These are phyloP conservation scores for Rutstroemia sp. DNA, from an alignment of 2,329 filamentous ascomycete genomes.

Conservation along the genomic window DNA sequence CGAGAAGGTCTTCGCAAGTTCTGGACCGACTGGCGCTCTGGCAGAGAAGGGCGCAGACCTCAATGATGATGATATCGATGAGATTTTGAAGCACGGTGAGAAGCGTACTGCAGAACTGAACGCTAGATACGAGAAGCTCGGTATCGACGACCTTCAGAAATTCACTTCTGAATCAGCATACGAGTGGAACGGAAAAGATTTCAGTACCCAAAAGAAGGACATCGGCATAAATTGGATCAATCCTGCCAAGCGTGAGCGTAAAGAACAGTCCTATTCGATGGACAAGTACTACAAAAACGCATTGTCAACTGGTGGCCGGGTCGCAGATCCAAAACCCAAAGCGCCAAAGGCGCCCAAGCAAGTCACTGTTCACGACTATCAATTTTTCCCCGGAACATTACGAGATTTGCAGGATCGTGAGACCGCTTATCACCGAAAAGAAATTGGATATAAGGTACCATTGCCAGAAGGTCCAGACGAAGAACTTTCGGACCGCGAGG, in stretches of 20 bases:
- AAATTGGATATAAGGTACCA: slow-evolving; percentile 91
- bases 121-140: slow-evolving; percentile 91
- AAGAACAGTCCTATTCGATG: slow-evolving; percentile 96
- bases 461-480: slow-evolving; percentile 84
- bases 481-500: slow-evolving; percentile 77
- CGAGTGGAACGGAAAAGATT: slow-evolving; percentile 98
- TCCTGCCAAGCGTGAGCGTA: slow-evolving; percentile 94
- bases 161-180: slow-evolving; percentile 97
- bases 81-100: slow-evolving; percentile 79
- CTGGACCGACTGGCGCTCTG: slow-evolving; percentile 55
- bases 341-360: slow-evolving; percentile 94
- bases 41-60: slow-evolving; percentile 54
- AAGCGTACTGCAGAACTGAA: slow-evolving; percentile 84
- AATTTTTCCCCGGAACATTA: slow-evolving; percentile 84
- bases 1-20: slow-evolving; percentile 81
- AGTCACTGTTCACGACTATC: slow-evolving; percentile 86
- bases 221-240: slow-evolving; percentile 97
- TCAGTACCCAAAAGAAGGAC: slow-evolving; percentile 85
- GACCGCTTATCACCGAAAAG: slow-evolving; percentile 91
- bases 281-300: slow-evolving; percentile 97
- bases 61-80: slow-evolving; percentile 86
- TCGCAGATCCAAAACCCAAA: slow-evolving; percentile 83
- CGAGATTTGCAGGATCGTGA: slow-evolving; percentile 91
- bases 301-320: slow-evolving; percentile 69
- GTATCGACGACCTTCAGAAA: slow-evolving; percentile 94